Evolutionary conservation across 257 asterid genomes (phyloP).

Genomic region (Haberlea rhodopensis): DNA sequence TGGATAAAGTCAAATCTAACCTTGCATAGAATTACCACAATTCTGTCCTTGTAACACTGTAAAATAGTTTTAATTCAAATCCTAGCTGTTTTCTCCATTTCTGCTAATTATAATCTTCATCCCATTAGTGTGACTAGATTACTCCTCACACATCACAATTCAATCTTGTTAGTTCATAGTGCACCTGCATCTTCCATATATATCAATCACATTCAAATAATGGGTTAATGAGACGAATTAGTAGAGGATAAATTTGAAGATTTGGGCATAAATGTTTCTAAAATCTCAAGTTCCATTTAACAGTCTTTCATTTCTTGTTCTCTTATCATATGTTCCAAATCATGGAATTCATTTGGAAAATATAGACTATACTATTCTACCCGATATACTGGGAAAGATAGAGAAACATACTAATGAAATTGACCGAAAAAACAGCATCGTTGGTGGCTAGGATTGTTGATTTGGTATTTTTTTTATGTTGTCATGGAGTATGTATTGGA

Average conservation of each 20-base stretch:
- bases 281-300: background rate
- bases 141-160: background rate
- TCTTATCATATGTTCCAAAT: background rate
- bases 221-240: background rate
- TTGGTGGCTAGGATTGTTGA: background rate
- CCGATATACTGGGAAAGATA: no score
- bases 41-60: background rate
- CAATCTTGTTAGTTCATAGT: background rate
- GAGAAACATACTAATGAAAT: background rate
- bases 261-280: background rate
- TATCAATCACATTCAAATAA: background rate
- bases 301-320: background rate
- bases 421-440: background rate
- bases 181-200: background rate
- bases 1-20: background rate
- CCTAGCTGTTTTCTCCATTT: background rate
- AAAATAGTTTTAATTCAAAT: background rate
- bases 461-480: background rate
- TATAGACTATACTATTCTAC: background rate
- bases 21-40: background rate
- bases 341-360: background rate
- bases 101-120: background rate
- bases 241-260: background rate
- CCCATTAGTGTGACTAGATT: background rate
- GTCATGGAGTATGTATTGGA: background rate